Evolutionary conservation across 2,329 filamentous ascomycete species (phyloP), one percentile per base, ranked within the genome.

Genomic region (Didymella glomerata): DNA sequence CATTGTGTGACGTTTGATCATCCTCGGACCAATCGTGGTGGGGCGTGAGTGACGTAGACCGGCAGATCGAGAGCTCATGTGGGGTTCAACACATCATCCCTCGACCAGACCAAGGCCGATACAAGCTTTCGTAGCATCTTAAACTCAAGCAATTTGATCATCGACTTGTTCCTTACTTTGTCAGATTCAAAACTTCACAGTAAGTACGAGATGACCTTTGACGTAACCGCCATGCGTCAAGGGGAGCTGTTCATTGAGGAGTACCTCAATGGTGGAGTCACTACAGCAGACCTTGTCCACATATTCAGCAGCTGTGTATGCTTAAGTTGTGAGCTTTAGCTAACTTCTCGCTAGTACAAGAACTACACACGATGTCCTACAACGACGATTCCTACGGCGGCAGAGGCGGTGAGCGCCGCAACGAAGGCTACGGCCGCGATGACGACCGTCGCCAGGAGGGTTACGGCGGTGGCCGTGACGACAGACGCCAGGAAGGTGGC

Each of bases 331-430:
- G 18, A 38, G 9, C 7, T 1, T 25, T 4, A 20, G 13, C 50
- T 59, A 32, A 59, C 34, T 13, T 18, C 5, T 16, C 2, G 6
- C 16, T 30, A 54, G 50, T 24, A 42, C 16, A 25, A 3, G 36
- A 34, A 22, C 2, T 1, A 41, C 22, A 16, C 48, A 66, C 27
- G 42, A 70, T 71, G 68, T 71, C 68, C 28, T 69, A 70, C 62
- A 72, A 69, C 63, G 64, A 69, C 63, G 64, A 68, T 14, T 64
- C 63, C 25, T 61, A 62, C 59, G 57, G 61, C 34, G 8, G 27
- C 27, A 8, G 27, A 28, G 27, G 27, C 27, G 62, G 24, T 24
- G 38, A 69, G 38, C 65, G 66, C 32, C 64, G 64, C 18, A 57
- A 62, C 40, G 61, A 63, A 9, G 55, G 63, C 48, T 61, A 66